phyloP scores from a whole-genome alignment of 192 early-diverging fungal genomes.

The Obelidium mucronatum region DNA sequence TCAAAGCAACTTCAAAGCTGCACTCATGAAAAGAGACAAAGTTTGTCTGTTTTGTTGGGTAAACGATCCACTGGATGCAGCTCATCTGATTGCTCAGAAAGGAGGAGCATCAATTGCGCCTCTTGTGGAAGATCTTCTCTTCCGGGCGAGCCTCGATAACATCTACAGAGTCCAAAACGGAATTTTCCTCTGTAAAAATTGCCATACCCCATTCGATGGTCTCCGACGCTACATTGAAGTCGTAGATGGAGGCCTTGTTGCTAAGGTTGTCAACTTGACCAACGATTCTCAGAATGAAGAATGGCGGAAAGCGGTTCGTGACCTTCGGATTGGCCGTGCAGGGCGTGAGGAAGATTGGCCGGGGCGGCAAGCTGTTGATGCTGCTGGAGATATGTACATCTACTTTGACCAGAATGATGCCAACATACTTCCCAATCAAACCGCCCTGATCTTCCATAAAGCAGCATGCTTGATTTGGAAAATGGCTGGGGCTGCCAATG shows the following conservation, averaged over 20 bases:
- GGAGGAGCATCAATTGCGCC: not conserved
- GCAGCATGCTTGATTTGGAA: conserved; percentile 20
- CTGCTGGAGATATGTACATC: not conserved
- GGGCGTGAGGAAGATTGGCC: not conserved
- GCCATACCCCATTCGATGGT: not conserved
- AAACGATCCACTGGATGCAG: not conserved
- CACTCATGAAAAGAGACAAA: conserved; percentile 5
- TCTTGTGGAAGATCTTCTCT: not conserved
- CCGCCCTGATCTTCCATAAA: conserved; percentile 7
- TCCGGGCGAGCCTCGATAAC: conserved; percentile 1
- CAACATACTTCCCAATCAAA: not conserved
- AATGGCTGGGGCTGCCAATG: conserved; percentile 4
- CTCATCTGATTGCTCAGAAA: conserved; percentile 4
- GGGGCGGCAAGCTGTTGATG: not conserved
- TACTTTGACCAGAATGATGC: conserved; percentile 11
- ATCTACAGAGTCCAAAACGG: conserved; percentile 20
- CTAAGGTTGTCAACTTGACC: conserved; percentile 25
- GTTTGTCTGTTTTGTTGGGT: conserved; percentile 17
- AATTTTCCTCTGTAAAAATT: not conserved
- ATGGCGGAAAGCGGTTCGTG: not conserved
- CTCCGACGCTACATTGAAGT: conserved; percentile 21
- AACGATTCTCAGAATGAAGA: not conserved
- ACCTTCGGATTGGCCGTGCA: not conserved
- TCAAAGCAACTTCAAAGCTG: conserved; percentile 14
- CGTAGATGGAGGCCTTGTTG: conserved; percentile 5